Percentiles rank a stretch among this genome's conserved stretches.
These are phyloP conservation scores for Linaria vulgaris DNA, from an alignment of 257 asterid species.

Conservation along the genomic window DNA sequence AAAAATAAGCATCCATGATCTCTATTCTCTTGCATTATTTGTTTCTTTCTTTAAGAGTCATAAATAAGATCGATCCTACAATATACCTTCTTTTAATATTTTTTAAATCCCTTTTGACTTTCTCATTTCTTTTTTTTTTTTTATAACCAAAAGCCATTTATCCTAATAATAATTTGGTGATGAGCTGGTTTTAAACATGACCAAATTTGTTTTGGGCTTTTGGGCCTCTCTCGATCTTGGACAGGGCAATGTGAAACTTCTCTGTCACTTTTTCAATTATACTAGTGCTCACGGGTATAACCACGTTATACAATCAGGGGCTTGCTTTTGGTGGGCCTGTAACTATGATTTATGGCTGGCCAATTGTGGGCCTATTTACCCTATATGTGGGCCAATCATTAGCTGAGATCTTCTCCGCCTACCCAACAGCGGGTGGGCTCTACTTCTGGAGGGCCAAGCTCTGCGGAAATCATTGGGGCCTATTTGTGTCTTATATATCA, in stretches of 20 bases:
- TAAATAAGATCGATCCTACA: too few relatives aligned
- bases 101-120: too few relatives aligned
- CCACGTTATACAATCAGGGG: slow-evolving; percentile 47
- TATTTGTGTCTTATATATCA: too few relatives aligned
- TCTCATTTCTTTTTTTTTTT: too few relatives aligned
- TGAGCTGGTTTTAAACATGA: too few relatives aligned
- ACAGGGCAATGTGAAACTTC: slow-evolving; percentile 48
- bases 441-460: slow-evolving; percentile 63
- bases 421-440: slow-evolving; percentile 66
- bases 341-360: slow-evolving; percentile 63
- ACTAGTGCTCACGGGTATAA: slow-evolving; percentile 42
- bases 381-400: slow-evolving; percentile 46
- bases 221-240: neutral
- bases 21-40: too few relatives aligned
- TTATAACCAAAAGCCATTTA: too few relatives aligned
- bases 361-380: slow-evolving; percentile 47
- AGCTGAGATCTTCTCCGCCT: slow-evolving; percentile 69
- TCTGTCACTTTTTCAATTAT: slow-evolving; percentile 54
- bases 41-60: too few relatives aligned
- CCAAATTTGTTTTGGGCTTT: too few relatives aligned
- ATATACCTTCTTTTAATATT: too few relatives aligned
- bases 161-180: too few relatives aligned
- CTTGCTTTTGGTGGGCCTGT: slow-evolving; percentile 50
- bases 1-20: too few relatives aligned
- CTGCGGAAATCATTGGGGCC: slow-evolving; percentile 40